Percentiles rank a stretch among this genome's conserved stretches.
Evolutionary conservation across 2,329 filamentous ascomycete species (phyloP).

Genomic region (Neobulgaria alba): DNA sequence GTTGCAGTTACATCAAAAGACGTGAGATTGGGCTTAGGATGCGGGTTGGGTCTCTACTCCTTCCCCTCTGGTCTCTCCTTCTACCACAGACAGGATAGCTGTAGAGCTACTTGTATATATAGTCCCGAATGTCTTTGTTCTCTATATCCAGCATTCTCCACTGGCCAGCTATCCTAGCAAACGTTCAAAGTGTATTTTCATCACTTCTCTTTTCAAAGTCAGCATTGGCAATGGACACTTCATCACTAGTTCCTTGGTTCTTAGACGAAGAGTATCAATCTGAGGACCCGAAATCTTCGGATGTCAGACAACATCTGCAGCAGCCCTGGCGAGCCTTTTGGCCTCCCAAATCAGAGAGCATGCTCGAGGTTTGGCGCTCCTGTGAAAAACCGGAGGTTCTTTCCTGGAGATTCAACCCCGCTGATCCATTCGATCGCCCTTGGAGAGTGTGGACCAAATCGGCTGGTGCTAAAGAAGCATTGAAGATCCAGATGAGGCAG

Average conservation of each 20-base stretch:
- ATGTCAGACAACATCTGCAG: not conserved
- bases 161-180: no score
- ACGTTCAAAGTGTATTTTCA: no score
- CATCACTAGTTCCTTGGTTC: not conserved
- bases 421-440: conserved; percentile 4
- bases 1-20: no score
- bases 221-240: conserved; percentile 1
- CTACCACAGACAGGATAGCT: no score
- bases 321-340: conserved; percentile 5
- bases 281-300: not conserved
- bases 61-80: no score
- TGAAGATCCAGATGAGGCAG: no score
- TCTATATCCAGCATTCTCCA: no score
- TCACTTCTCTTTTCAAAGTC: no score
- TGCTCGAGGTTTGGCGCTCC: not conserved
- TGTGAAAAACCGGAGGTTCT: conserved; percentile 3
- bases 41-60: no score
- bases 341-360: conserved; percentile 1
- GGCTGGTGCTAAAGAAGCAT: not conserved
- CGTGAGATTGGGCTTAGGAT: no score
- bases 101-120: no score
- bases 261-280: not conserved
- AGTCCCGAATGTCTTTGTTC: no score
- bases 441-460: conserved; percentile 4
- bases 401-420: conserved; percentile 3